These are phyloP conservation scores for Wickerhamomyces kurtzmanii DNA, from an alignment of 805 yeast species.

Conservation along the genomic window DNA sequence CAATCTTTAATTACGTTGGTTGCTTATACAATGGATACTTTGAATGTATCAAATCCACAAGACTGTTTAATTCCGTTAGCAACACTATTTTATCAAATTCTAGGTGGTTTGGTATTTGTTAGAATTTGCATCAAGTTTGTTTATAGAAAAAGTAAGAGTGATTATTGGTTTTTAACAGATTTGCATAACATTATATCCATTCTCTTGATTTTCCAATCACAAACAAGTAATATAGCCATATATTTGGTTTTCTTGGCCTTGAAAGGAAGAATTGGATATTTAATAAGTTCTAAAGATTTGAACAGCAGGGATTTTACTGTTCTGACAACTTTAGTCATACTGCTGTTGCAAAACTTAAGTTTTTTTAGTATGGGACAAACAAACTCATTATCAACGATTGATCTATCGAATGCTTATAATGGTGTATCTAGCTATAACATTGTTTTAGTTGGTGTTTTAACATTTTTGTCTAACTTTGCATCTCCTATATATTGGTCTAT, in stretches of 20 bases:
- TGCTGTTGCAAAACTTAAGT: constrained; percentile 52
- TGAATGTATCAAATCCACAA: constrained; percentile 19
- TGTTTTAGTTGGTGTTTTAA: constrained; percentile 61
- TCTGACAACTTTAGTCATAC: constrained; percentile 16
- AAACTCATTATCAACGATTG: constrained; percentile 85
- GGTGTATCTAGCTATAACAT: constrained; percentile 71
- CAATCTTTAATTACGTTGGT: constrained; percentile 16
- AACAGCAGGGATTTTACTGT: constrained; percentile 12
- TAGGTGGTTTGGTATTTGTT: not conserved
- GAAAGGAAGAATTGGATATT: constrained; percentile 7
- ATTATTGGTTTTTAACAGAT: constrained; percentile 22
- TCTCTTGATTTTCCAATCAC: constrained; percentile 38
- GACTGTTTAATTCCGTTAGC: constrained; percentile 24
- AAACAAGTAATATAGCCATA: constrained; percentile 37
- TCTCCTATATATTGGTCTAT: constrained; percentile 79
- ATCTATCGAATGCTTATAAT: constrained; percentile 85
- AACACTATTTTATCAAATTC: constrained; percentile 12
- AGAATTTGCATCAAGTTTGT: not conserved
- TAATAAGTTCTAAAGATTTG: constrained; percentile 2
- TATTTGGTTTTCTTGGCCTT: constrained; percentile 28
- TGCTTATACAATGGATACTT: constrained; percentile 17
- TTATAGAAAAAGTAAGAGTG: too few relatives aligned
- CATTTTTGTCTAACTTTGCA: constrained; percentile 77
- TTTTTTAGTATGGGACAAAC: constrained; percentile 89
- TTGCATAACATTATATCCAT: constrained; percentile 25